Evolutionary conservation across 1,284 basidiomycete species (phyloP), one percentile per base, ranked within the genome.

Genomic region (Cutaneotrichosporon sp.): DNA sequence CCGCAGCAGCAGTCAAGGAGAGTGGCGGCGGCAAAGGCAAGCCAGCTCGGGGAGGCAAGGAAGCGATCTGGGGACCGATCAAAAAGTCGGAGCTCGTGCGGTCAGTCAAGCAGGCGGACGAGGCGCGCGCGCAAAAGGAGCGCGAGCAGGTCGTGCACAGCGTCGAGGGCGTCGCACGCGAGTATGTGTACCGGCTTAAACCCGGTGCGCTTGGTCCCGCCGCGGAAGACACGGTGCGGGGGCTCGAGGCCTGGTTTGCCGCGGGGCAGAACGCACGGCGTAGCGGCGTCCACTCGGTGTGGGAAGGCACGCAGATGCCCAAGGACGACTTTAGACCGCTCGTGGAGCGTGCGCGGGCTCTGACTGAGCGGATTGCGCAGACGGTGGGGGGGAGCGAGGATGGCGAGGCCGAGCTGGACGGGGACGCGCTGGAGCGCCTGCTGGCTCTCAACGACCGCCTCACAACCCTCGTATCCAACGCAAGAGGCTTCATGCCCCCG

Each of bases 371-470:
- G 36, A 76, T 93, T 35, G 78, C 79, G 30, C 76, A 79, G 48
- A 69, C 83, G 58, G 81, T 87, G 46, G 78, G 83, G 61, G 75
- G 77, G 18, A 82, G 80, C 1, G 78, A 78, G n/a, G 84, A 87
- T 53, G 79, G 81, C 0, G 52, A 33, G 22, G 17, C 41, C 18
- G 21, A 47, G 14, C 13, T 17, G 2, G 34, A 56, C 14, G 14
- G 46, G 3, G 50, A 48, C 1, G n/a, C 14, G 17, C 73, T 90
- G 64, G 84, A 86, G 58, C 82, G 82, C 40, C 75, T 91, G 18
- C 77, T 93, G 8, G 73, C 63, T 2, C 73, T 90, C 41, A 90
- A 88, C 64, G 90, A 94, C 66, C 76, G 79, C 38, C 74, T 93
- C 12, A 82, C 81, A 4, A 71, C 74, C 0, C 73, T 83, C 22